Conservation (phyloP, 257 asterid species). For the Jacaranda copaia region DNA sequence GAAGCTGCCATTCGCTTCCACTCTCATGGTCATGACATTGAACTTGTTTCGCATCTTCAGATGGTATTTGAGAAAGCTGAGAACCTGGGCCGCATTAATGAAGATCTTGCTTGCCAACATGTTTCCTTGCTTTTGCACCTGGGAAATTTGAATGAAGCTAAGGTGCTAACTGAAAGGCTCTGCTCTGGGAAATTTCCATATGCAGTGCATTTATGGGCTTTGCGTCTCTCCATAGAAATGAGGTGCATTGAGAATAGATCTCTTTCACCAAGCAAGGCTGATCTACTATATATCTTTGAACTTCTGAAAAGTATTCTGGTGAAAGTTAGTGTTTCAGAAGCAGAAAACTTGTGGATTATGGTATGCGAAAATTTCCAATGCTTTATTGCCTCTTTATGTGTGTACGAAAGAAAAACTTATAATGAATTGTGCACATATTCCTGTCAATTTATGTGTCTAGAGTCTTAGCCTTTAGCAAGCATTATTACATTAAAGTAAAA, state of each 20-base stretch:
- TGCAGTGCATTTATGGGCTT: constrained; percentile 69
- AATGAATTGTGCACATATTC: background rate
- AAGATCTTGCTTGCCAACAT: constrained; percentile 78
- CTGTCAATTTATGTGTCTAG: background rate
- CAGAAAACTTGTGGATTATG: constrained; percentile 85
- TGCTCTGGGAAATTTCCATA: constrained; percentile 63
- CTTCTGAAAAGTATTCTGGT: constrained; percentile 61
- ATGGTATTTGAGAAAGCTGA: constrained; percentile 76
- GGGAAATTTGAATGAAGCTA: constrained; percentile 69
- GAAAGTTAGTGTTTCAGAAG: constrained; percentile 62
- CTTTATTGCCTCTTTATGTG: constrained; percentile 16
- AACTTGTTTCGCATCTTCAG: constrained; percentile 68
- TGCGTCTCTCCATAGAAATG: constrained; percentile 72
- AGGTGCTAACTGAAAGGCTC: constrained; percentile 57
- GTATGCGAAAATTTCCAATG: constrained; percentile 54
- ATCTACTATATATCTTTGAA: constrained; percentile 51
- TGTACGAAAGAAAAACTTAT: background rate
- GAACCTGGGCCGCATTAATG: constrained; percentile 62
- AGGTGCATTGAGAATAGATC: constrained; percentile 43
- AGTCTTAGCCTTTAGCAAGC: constrained; percentile 16
- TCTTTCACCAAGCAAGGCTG: constrained; percentile 53
- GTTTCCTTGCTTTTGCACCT: constrained; percentile 71
- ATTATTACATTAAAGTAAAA: constrained; percentile 4
- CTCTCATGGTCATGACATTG: constrained; percentile 43
- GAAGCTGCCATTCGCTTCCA: constrained; percentile 40